phyloP scores from a whole-genome alignment of 179 eudicot genomes.

The Beta lomatogona region DNA sequence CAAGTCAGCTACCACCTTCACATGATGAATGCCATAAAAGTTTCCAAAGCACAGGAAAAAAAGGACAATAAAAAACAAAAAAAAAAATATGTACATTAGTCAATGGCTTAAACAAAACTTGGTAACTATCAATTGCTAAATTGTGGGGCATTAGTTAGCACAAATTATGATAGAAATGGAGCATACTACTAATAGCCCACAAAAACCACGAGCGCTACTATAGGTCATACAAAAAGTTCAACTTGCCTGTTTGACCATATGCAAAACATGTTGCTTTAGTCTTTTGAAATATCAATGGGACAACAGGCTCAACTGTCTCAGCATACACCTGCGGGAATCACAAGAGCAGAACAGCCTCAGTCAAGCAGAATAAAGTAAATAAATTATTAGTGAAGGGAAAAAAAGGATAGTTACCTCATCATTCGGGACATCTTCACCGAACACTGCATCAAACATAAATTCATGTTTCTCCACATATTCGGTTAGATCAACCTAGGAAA shows the following conservation, averaged over 20 bases:
- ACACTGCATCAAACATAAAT: conserved; percentile 96
- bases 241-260: conserved; percentile 97
- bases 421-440: conserved; percentile 86
- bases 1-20: background rate
- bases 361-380: conserved; percentile 5
- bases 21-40: background rate
- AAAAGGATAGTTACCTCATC: conserved; percentile 61
- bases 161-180: background rate
- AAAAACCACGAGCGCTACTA: background rate
- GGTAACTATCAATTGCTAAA: background rate
- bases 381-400: conserved; percentile 1
- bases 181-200: background rate
- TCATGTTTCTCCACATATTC: conserved; percentile 94
- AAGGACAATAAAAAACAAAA: background rate
- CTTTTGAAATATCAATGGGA: conserved; percentile 88
- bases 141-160: background rate
- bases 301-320: conserved; percentile 95
- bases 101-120: background rate
- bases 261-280: conserved; percentile 99
- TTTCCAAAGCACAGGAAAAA: background rate
- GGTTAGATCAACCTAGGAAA: conserved; percentile 87
- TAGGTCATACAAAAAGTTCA: background rate
- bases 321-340: conserved; percentile 59
- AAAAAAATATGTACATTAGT: background rate
- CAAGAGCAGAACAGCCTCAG: conserved; percentile 12